Evolutionary conservation across 768 basidiomycete genomes (phyloP), one percentile per base, ranked within the genome.

Genomic region (Crepidotus variabilis): DNA sequence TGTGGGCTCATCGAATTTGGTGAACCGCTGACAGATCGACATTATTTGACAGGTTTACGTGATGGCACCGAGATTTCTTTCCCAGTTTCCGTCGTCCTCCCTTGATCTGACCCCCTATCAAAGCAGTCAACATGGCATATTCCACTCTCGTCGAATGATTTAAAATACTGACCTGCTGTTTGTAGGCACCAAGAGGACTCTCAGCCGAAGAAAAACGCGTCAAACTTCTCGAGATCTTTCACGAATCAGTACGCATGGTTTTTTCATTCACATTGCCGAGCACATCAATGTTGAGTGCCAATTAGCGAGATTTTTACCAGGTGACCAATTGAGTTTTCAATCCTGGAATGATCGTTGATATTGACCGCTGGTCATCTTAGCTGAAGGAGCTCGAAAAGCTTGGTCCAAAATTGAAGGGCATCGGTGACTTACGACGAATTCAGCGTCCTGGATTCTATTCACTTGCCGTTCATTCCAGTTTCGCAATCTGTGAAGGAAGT

Each of bases 401-500:
- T 7, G 90, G 83, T 0, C 86, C 89, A 14, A 95, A 94, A 70
- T 76, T 89, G 75, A 96, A 95, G 66, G 94, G 94, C 20, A 94
- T 97, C 52, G 90, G 92, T 92, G 70, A 57, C 54, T 28, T 13
- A 52, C 36, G 10, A 20, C 28, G 2, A n/a, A 1, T 23, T 16
- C 46, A 28, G 8, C 8, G 8, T 28, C 16, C 22, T 20, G 47
- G 16, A 6, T 28, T 50, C 7, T 32, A 13, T 39, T 20, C 20
- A 10, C 13, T 43, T 3, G 34, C 52, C 23, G n/a, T 21, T 47
- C 5, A 22, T 47, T 53, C 18, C 59, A 93, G 94, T 95, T 1
- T 86, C 88, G 9, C 94, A 96, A 69, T 86, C 88, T 1, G 90
- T 98, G 39, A 97, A 97, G 66, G 94, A 98, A 62, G 88, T 96